Percentiles rank a stretch among this genome's conserved stretches.
Evolutionary conservation across 2,329 filamentous ascomycete genomes (phyloP).

Genomic region (Arthrobotrys megalospora): DNA sequence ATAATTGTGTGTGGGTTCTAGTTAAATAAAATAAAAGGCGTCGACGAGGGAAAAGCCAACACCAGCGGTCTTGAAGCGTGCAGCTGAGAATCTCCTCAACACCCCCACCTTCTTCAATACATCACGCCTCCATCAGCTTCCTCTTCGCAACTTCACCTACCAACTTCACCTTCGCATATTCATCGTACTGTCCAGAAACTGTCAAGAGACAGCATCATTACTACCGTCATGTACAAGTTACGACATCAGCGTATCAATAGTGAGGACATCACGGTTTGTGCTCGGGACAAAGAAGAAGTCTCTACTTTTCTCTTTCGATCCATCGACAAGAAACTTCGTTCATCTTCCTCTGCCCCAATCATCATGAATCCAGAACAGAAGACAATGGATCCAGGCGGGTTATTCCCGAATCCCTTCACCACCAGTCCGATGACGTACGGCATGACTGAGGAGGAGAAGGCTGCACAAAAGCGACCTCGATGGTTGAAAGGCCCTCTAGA

Average conservation of each 20-base stretch:
- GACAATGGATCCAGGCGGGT: neutral
- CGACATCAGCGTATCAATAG: neutral
- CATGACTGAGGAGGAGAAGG: conserved; percentile 1
- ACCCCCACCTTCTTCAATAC: neutral
- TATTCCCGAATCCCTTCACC: neutral
- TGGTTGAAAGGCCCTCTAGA: conserved; percentile 6
- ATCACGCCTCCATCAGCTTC: neutral
- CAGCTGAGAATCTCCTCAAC: neutral
- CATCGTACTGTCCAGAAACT: no score
- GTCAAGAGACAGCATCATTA: neutral
- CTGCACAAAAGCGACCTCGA: neutral
- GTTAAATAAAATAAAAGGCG: neutral
- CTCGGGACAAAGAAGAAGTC: neutral
- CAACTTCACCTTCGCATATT: neutral
- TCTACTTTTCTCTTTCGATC: neutral
- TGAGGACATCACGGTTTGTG: neutral
- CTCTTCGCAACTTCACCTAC: neutral
- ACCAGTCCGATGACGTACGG: neutral
- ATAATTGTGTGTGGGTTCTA: neutral
- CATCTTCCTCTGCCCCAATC: neutral
- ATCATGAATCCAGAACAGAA: conserved; percentile 8
- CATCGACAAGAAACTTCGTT: conserved; percentile 7
- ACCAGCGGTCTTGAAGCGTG: neutral
- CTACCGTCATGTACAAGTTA: neutral
- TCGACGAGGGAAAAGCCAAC: conserved; percentile 10